Evolutionary conservation across 1,284 basidiomycete species (phyloP), one percentile per base, ranked within the genome.

Genomic region (Cryptococcus sp.): DNA sequence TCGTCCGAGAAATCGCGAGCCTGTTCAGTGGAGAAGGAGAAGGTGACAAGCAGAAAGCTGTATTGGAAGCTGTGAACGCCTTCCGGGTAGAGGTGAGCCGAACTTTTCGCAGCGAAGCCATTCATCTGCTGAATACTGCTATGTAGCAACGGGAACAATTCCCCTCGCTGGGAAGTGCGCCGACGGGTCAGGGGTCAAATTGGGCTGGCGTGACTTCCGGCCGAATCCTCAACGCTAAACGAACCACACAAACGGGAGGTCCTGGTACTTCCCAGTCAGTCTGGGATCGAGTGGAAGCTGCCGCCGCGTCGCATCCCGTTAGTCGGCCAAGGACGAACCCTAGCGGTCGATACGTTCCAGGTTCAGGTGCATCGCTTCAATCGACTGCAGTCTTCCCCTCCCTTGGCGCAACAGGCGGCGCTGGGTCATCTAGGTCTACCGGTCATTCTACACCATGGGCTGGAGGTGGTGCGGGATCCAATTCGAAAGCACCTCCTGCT

Each of bases 251-350:
- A 0, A 81, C 85, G 0, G 38, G 44, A 13, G 64, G 71, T 7
- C 83, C 84, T 2, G 81, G 82, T 55, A 83, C 85, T 4, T 85
- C 86, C 1, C 80, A 84, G 49, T 83, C 86, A 59, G 84, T 96
- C 0, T 92, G 85, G 87, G 91, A 91, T 65, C 86, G 91, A 23
- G 93, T 96, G 41, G 93, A 91, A 20, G 85, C 85, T 54, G 93
- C 91, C 0, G 93, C 91, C 1, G 81, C 82, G 3, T 84, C 86
- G 1, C 81, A 83, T 5, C 80, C 81, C 54, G 56, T 74, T n/a
- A 62, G 78, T 72, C 48, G 82, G 75, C 57, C 85, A 64, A 39
- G 57, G 20, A 44, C 54, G 45, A 63, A 68, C 13, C 44, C 59
- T 1, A 72, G 71, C 45, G 70, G 68, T 8, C 67, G 73, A 23